A percentile compares a stretch with the other conserved stretches of the same genome.
These are phyloP conservation scores for Albophoma yamanashiensis DNA, from an alignment of 2,329 filamentous ascomycete species.

Conservation along the genomic window DNA sequence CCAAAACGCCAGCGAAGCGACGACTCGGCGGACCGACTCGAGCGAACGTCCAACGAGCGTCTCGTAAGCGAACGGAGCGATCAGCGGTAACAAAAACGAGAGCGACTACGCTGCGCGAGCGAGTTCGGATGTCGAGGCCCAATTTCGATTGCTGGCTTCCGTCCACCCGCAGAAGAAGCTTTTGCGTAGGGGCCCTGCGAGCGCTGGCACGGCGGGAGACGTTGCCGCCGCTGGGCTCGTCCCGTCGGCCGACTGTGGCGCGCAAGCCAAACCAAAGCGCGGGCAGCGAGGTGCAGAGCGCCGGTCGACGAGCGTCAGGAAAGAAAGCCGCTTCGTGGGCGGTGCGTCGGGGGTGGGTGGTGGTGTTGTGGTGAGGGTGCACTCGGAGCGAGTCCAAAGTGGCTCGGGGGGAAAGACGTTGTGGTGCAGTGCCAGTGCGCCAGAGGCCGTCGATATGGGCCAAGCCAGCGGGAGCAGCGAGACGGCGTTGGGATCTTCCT, in stretches of 20 bases:
- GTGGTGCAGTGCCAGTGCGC: constrained; percentile 11
- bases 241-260: background rate
- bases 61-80: background rate
- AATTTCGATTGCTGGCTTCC: constrained; percentile 9
- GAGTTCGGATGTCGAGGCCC: constrained; percentile 9
- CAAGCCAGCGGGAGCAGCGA: constrained; percentile 8
- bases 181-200: background rate
- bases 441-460: constrained; percentile 6
- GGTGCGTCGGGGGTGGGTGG: background rate
- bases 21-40: background rate
- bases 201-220: background rate
- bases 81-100: background rate
- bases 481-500: constrained; percentile 10
- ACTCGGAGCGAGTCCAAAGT: background rate
- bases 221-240: background rate
- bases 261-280: constrained; percentile 2
- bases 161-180: background rate
- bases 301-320: background rate
- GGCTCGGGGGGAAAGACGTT: constrained; percentile 4
- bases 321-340: background rate
- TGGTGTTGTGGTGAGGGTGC: background rate
- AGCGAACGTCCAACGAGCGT: background rate
- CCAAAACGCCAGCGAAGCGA: constrained; percentile 1
- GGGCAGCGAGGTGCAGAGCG: constrained; percentile 1
- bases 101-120: constrained; percentile 3